Base-by-base conservation (phyloP, 208 protist species). In the Entamoeba moshkovskii region DNA sequence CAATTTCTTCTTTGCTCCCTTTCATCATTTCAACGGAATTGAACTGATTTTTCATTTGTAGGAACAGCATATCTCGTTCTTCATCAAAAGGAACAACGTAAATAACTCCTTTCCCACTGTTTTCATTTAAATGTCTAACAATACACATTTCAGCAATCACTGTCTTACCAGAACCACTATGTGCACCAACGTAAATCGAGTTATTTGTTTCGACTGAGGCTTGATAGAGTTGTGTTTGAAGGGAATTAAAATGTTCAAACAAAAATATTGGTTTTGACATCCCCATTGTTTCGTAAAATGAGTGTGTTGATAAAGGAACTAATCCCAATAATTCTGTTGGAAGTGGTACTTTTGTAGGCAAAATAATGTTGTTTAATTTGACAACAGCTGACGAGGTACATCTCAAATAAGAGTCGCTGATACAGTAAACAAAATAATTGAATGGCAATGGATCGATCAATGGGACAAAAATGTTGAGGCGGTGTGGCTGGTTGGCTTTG, bases 61-160 rank as follows among this genome's bases (percentile, higher is more conserved):
- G 5, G 45, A 22, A 47, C 16, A n/a, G 5, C 2, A n/a, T 45
- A 3, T 92, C 18, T 92, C 13, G 22, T 22, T 94, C 46, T 73
- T 93, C 52, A 18, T 59, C 38, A 92, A 94, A 47, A 5, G 38
- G 52, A 0, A 33, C 25, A 93, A 45, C 25, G 16, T 92, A 73
- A 33, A 92, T 94, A 33, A 99, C 98, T 44, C 98, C 96, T 96
- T 99, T 93, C 95, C 92, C 2, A 45, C 92, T 46, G 4, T 97
- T 97, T 52, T 98, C 96, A 6, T 52, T 8, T 16, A 92, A 11
- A 0, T 99, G 95, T 91, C 98, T 96, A 22, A 99, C 97, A 52
- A 99, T 98, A 45, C 98, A 98, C 94, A 99, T 96, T 96, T 99
- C 99, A 18, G 98, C 98, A 25, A 97, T 97, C 52, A 99, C 96